These are phyloP conservation scores for Schizophyllum amplum DNA, from an alignment of 1,284 basidiomycete species.

Conservation along the genomic window DNA sequence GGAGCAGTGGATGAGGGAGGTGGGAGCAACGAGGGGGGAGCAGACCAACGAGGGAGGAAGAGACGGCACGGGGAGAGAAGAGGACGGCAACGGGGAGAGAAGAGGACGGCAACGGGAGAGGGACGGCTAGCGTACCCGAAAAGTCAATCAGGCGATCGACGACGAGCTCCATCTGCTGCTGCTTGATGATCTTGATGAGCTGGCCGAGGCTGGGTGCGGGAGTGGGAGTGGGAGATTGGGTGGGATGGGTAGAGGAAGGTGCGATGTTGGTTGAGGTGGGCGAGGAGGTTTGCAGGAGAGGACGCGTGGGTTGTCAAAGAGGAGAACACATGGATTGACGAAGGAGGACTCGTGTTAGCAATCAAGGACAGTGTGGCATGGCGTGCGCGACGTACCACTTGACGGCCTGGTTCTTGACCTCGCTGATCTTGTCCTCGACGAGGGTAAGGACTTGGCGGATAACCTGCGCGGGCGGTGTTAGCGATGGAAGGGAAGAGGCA, in stretches of 20 bases:
- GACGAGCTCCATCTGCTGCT: slow-evolving; percentile 75
- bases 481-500: not conserved
- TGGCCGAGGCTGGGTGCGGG: slow-evolving; percentile 59
- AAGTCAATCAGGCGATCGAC: slow-evolving; percentile 85
- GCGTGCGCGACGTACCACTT: slow-evolving; percentile 59
- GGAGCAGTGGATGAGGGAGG: not conserved
- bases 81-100: not conserved
- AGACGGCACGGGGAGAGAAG: slow-evolving; percentile 22
- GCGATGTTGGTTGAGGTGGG: too few relatives aligned
- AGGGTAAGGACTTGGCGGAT: slow-evolving; percentile 75
- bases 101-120: not conserved
- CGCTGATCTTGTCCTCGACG: slow-evolving; percentile 90
- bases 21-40: too few relatives aligned
- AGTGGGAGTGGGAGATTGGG: not conserved
- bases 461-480: slow-evolving; percentile 24
- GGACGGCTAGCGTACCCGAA: not conserved
- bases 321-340: too few relatives aligned
- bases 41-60: not conserved
- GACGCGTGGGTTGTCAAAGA: not conserved
- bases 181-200: slow-evolving; percentile 80
- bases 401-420: slow-evolving; percentile 97
- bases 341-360: not conserved
- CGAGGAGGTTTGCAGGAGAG: too few relatives aligned
- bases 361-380: not conserved
- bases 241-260: not conserved